Conservation (phyloP, 2,329 filamentous ascomycete species). For the Verticillium klebahnii region DNA sequence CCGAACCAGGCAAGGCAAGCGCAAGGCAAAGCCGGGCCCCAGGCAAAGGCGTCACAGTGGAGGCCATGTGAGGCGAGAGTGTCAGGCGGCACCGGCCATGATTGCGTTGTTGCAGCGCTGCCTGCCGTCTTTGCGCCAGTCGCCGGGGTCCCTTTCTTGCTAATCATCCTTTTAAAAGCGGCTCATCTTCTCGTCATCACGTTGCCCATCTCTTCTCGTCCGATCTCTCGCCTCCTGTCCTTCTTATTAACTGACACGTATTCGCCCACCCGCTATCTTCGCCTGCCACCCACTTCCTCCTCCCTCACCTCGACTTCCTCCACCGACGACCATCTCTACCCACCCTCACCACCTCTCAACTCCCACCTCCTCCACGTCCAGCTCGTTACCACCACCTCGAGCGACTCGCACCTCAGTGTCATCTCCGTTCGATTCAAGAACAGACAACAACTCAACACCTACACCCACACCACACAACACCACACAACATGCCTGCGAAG, state of each 20-base stretch:
- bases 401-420: not conserved
- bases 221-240: not conserved
- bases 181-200: not conserved
- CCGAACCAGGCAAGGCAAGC: not conserved
- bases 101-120: not conserved
- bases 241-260: conserved; percentile 8
- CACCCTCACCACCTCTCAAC: not conserved
- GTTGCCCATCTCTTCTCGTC: not conserved
- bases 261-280: conserved; percentile 13
- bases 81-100: not conserved
- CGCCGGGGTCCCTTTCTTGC: not conserved
- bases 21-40: not conserved
- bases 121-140: not conserved
- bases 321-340: not conserved
- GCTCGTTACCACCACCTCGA: not conserved
- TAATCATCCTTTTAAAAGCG: not conserved
- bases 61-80: not conserved
- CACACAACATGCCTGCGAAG: conserved; percentile 58
- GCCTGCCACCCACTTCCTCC: conserved; percentile 1
- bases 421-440: not conserved
- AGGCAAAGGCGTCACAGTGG: not conserved
- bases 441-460: not conserved
- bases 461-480: conserved; percentile 2
- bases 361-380: not conserved
- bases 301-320: not conserved